Base-by-base conservation (phyloP, 805 yeast genomes). In the Scheffersomyces amazonensis region DNA sequence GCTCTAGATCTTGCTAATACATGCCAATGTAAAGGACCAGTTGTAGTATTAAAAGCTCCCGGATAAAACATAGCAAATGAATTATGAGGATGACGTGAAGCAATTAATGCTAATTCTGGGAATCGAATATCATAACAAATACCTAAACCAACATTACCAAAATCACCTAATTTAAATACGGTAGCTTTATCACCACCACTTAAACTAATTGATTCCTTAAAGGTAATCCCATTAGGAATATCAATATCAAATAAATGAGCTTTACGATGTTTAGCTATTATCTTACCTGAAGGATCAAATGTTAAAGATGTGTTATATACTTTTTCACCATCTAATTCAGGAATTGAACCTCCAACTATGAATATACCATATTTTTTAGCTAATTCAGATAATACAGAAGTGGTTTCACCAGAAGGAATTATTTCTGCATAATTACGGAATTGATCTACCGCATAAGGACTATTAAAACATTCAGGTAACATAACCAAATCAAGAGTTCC, bases 401-500 rank as follows among this genome's bases (percentile, higher is more conserved):
- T 80, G 4, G 81, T 73, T 42, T 79, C 81, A 5, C 95, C 95
- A 1, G 66, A 58, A 5, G 96, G 95, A 31, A 93, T 85, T n/a
- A 60, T 50, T 60, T 93, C 99, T 3, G 96, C 90, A 57, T 93
- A 91, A 42, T 87, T 81, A 5, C 85, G 78, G 62, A 93, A 93
- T 44, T 90, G 83, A 41, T 78, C 77, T 20, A 88, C 96, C 0
- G 95, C 79, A 56, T 93, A 93, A 2, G 98, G 98, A 1, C 96
- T 87, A 60, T 91, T 93, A 76, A 90, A 91, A 66, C 96, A 89
- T 65, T 93, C 98, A 7, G 99, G 99, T 22, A 93, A 68, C 47
- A 93, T 87, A 9, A 93, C 76, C 30, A 91, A 68, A 51, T 90
- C 85, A 30, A 82, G 43, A 36, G 52, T 54, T 2, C 66, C 69